Evolutionary conservation across 2,329 filamentous ascomycete species (phyloP).

Genomic region (Pezicula neosporulosa): DNA sequence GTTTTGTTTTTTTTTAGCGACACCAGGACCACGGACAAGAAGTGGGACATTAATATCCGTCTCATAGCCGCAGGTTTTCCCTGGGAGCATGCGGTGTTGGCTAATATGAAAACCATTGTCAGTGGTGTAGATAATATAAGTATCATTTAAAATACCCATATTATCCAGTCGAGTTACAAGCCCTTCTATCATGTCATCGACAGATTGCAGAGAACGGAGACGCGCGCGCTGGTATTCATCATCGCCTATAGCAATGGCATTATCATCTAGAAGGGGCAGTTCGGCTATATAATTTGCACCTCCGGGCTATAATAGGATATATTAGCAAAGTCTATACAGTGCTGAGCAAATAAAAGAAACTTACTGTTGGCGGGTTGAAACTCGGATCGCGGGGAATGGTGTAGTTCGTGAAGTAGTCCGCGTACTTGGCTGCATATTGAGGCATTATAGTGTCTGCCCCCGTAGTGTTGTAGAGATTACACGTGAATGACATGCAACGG

Average conservation of each 20-base stretch:
- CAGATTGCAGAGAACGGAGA: constrained; percentile 45
- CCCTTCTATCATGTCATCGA: constrained; percentile 50
- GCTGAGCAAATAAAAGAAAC: no score
- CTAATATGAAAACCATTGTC: constrained; percentile 49
- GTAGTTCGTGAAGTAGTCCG: constrained; percentile 53
- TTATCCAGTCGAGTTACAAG: constrained; percentile 39
- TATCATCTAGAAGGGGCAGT: constrained; percentile 35
- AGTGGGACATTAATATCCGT: constrained; percentile 49
- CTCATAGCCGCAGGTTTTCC: constrained; percentile 45
- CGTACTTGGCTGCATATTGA: no score
- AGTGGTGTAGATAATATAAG: constrained; percentile 58
- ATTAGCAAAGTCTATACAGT: no score
- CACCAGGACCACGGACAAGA: constrained; percentile 53
- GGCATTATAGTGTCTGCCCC: no score
- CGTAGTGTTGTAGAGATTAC: no score
- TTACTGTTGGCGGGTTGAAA: constrained; percentile 55
- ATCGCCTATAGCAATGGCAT: constrained; percentile 38
- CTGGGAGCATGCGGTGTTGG: constrained; percentile 44
- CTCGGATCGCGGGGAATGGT: constrained; percentile 56
- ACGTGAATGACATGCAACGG: constrained; percentile 54
- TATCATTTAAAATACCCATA: constrained; percentile 32
- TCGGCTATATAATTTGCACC: constrained; percentile 43
- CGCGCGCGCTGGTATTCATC: constrained; percentile 48
- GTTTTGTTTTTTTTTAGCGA: constrained; percentile 39
- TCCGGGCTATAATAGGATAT: no score